Base-by-base conservation (phyloP, 2,329 filamentous ascomycete species). In the Beauveria varroae region DNA sequence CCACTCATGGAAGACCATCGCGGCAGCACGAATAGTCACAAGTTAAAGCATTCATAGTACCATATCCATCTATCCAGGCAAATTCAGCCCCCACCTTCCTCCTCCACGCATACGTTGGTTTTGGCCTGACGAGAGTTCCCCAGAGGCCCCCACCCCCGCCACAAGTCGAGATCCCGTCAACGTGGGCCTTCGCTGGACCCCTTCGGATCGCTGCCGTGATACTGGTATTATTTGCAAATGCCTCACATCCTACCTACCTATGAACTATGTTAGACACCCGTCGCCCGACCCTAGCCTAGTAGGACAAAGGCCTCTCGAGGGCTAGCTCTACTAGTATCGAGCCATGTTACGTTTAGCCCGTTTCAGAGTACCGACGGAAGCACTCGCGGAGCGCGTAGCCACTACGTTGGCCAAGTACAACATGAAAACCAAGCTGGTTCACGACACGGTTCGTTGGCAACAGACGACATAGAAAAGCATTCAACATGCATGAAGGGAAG, bases 131-230 rank as follows among this genome's bases (percentile, higher is more conserved):
- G 18, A 30, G 50, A n/a, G 24, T 28, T 28, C 10, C 51, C 40
- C 47, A 34, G 30, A 26, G 59, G 51, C 37, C 30, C 34, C 20
- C 52, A 30, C 30, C 30, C 30, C 4, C 40, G 20, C 12, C 12
- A 16, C 6, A 14, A 37, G 55, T 57, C 55, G 55, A 57, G 30
- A 50, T 58, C 34, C 44, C 46, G 14, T 26, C 56, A 58, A 55
- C 51, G 58, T 55, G 51, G 58, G 58, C 41, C 50, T 16, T 28
- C 20, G 30, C 9, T 37, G 50, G 58, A 60, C 58, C 58, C 51
- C 51, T 51, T 47, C 26, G 41, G 40, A 26, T 60, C 37, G 40
- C 41, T 44, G 3, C 16, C 26, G 4, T 37, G n/a, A 57, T 14
- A 14, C 30, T 34, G 30, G 12, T 14, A 34, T 14, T 34, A 34